phyloP scores from a whole-genome alignment of 2,329 filamentous ascomycete species.

The Pseudogymnoascus sp. region DNA sequence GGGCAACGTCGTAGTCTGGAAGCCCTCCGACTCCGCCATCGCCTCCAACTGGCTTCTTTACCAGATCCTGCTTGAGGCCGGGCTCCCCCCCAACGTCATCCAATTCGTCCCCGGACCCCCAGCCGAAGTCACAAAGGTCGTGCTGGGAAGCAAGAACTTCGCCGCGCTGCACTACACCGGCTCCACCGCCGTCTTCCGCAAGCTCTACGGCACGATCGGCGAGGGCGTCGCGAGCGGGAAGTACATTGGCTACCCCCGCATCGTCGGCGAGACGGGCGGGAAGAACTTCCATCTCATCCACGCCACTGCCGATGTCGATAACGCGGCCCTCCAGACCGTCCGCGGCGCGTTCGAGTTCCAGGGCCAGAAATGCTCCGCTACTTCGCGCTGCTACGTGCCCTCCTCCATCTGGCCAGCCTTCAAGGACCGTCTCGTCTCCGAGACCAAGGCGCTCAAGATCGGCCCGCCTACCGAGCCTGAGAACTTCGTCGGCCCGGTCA shows the following conservation, averaged over 20 bases:
- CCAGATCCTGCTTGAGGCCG: constrained; percentile 83
- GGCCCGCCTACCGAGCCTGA: constrained; percentile 58
- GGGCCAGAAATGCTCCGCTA: constrained; percentile 85
- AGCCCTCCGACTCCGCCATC: constrained; percentile 83
- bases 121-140: constrained; percentile 69
- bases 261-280: constrained; percentile 84
- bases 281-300: constrained; percentile 92
- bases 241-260: constrained; percentile 77
- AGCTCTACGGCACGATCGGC: constrained; percentile 79
- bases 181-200: constrained; percentile 83
- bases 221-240: constrained; percentile 70
- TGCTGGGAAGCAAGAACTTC: constrained; percentile 70
- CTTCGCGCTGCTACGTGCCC: constrained; percentile 70
- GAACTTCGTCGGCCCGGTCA: constrained; percentile 83
- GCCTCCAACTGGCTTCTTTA: constrained; percentile 88
- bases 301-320: constrained; percentile 64
- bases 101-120: constrained; percentile 90
- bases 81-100: constrained; percentile 80
- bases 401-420: constrained; percentile 67
- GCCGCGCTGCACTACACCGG: constrained; percentile 93
- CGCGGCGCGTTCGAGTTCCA: constrained; percentile 86
- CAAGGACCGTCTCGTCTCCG: constrained; percentile 55
- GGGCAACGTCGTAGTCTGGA: constrained; percentile 95
- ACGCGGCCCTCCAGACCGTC: constrained; percentile 73
- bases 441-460: constrained; percentile 61